These are phyloP conservation scores for Aspergillus fumigatiaffinis DNA, from an alignment of 2,329 filamentous ascomycete species.

Conservation along the genomic window DNA sequence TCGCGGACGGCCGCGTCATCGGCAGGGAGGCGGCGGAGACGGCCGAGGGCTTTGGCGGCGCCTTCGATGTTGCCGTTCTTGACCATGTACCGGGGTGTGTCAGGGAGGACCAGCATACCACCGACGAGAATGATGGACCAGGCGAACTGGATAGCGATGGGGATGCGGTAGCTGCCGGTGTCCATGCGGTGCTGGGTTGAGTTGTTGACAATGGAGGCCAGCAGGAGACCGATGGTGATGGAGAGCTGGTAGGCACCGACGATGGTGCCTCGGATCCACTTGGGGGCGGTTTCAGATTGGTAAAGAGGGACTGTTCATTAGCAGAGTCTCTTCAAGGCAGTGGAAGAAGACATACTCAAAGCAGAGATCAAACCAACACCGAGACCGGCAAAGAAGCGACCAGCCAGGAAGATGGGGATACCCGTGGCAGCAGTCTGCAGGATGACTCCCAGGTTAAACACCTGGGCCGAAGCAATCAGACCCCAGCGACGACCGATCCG, in stretches of 20 bases:
- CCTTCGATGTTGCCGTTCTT: conserved; percentile 65
- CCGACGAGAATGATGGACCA: conserved; percentile 71
- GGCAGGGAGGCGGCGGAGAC: conserved; percentile 65
- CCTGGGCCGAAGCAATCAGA: conserved; percentile 38
- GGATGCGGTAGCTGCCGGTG: conserved; percentile 70
- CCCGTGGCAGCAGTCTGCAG: conserved; percentile 29
- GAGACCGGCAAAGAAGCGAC: conserved; percentile 45
- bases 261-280: conserved; percentile 70
- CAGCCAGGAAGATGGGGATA: conserved; percentile 42
- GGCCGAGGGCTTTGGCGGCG: conserved; percentile 60
- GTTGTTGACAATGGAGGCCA: conserved; percentile 71
- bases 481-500: not conserved
- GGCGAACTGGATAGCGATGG: conserved; percentile 72
- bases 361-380: conserved; percentile 77
- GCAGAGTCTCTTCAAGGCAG: not conserved
- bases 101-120: conserved; percentile 72
- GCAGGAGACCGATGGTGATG: conserved; percentile 71
- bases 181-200: conserved; percentile 59
- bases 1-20: conserved; percentile 66
- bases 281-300: conserved; percentile 73
- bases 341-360: conserved; percentile 56
- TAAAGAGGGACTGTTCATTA: conserved; percentile 51
- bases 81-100: conserved; percentile 79
- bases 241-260: conserved; percentile 77
- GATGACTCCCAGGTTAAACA: conserved; percentile 34